Evolutionary conservation across 2,329 filamentous ascomycete species (phyloP).

Genomic region (Colletotrichum agaves): DNA sequence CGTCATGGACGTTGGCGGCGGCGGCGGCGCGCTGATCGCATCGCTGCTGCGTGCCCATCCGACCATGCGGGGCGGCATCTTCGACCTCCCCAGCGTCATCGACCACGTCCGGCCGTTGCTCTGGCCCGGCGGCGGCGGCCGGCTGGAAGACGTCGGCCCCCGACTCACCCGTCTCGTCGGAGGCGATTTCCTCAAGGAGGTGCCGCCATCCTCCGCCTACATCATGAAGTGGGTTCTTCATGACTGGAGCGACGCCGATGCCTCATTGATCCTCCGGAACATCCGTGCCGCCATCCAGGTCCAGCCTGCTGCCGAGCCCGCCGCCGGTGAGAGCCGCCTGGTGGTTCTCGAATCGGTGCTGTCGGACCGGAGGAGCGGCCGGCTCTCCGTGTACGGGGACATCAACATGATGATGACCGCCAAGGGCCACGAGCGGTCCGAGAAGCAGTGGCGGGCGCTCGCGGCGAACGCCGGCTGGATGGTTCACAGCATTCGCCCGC

Average conservation of each 20-base stretch:
- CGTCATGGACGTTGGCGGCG: conserved; percentile 54
- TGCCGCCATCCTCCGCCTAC: conserved; percentile 47
- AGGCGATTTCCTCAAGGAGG: conserved; percentile 50
- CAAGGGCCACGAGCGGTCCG: conserved; percentile 47
- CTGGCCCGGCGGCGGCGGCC: conserved; percentile 26
- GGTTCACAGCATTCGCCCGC: conserved; percentile 36
- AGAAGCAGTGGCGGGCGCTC: conserved; percentile 45
- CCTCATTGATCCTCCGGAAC: conserved; percentile 42
- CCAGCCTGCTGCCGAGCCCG: too few relatives aligned
- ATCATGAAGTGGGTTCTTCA: conserved; percentile 55
- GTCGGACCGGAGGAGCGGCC: conserved; percentile 42
- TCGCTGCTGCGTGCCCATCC: conserved; percentile 45
- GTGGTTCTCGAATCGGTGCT: conserved; percentile 53
- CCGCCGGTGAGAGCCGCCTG: conserved; percentile 43
- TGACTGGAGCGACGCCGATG: conserved; percentile 51
- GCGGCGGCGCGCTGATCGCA: conserved; percentile 51
- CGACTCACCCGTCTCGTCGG: conserved; percentile 44
- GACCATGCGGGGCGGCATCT: conserved; percentile 47
- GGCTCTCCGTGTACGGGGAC: conserved; percentile 52
- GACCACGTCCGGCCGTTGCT: conserved; percentile 44
- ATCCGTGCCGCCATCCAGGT: conserved; percentile 48
- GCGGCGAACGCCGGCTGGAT: conserved; percentile 46
- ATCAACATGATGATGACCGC: conserved; percentile 53
- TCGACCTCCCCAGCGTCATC: conserved; percentile 50
- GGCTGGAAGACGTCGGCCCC: conserved; percentile 47